Conservation (phyloP, 2,329 filamentous ascomycete genomes). For the Trichophyton benhamiae region DNA sequence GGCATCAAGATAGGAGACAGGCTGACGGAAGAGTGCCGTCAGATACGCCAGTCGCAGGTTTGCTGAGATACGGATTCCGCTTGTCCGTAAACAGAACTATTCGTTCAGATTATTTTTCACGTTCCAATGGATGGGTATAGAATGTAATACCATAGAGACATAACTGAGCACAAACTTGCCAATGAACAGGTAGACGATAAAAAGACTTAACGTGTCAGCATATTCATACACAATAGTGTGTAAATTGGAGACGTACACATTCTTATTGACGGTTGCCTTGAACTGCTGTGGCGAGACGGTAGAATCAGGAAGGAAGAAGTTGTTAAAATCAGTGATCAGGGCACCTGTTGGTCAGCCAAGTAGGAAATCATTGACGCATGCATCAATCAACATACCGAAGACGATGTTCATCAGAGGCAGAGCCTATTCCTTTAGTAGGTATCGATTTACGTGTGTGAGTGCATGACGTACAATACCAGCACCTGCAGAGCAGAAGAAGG, state of each 20-base stretch:
- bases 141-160: conserved; percentile 37
- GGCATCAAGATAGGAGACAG: conserved; percentile 39
- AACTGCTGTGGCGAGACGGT: conserved; percentile 37
- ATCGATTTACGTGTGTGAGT: not conserved
- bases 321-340: conserved; percentile 44
- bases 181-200: conserved; percentile 47
- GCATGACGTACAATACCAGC: conserved; percentile 19
- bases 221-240: not conserved
- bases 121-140: not conserved
- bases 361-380: not conserved
- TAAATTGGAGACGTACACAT: conserved; percentile 15
- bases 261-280: conserved; percentile 38
- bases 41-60: conserved; percentile 41
- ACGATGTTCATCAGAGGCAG: conserved; percentile 47
- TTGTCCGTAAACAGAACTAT: conserved; percentile 38
- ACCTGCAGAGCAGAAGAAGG: conserved; percentile 16
- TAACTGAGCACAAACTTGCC: conserved; percentile 45
- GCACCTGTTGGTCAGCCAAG: conserved; percentile 13
- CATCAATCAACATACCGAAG: conserved; percentile 31
- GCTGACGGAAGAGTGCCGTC: conserved; percentile 37
- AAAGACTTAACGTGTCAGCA: conserved; percentile 29
- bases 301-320: conserved; percentile 39
- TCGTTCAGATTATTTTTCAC: not conserved
- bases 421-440: not conserved
- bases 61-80: conserved; percentile 40